Base-by-base conservation (phyloP, 1,284 basidiomycete genomes). In the Leccinum brunneo-olivaceum region DNA sequence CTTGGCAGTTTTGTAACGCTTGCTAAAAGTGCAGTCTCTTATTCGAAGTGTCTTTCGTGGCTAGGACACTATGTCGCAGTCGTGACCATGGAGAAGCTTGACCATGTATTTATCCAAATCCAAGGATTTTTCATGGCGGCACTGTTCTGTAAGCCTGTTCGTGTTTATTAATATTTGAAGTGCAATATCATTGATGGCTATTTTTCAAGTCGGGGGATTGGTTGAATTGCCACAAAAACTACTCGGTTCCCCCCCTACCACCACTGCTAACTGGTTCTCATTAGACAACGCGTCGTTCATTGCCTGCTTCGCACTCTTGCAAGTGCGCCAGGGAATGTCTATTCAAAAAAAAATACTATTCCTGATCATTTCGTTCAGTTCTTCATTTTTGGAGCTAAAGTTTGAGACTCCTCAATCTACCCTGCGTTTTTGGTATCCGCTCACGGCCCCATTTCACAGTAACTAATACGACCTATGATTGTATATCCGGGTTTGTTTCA, bases 361-460 rank as follows among this genome's bases (percentile, higher is more conserved):
- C n/a, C n/a, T n/a, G n/a, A 9, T 11, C 5, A n/a, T 27, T n/a
- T 25, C 25, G 5, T 38, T 5, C 58, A 83, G 69, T 83, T 83
- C 68, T 82, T 83, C 67, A 84, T 84, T 64, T 85, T 83, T 59
- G 89, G 89, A n/a, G 84, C 90, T 15, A 94, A 93, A 66, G 74
- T 84, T 72, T 78, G 57, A 51, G 74, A 69, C 25, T 16, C 16
- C 41, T 7, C 7, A 7, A 29, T 33, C 32, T 30, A 30, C n/a
- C 45, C 43, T 11, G n/a, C 24, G 25, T 39, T 11, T 5, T 28
- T 11, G 9, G 25, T 37, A 39, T 47, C 23, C 29, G 23, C 35
- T 51, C 23, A 52, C 41, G 35, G 9, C 12, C 34, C 29, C n/a
- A 27, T 38, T 14, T 39, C 34, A 6, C 39, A 8, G 44, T 23